Evolutionary conservation across 257 asterid species (phyloP).

Genomic region (Rhazya stricta): DNA sequence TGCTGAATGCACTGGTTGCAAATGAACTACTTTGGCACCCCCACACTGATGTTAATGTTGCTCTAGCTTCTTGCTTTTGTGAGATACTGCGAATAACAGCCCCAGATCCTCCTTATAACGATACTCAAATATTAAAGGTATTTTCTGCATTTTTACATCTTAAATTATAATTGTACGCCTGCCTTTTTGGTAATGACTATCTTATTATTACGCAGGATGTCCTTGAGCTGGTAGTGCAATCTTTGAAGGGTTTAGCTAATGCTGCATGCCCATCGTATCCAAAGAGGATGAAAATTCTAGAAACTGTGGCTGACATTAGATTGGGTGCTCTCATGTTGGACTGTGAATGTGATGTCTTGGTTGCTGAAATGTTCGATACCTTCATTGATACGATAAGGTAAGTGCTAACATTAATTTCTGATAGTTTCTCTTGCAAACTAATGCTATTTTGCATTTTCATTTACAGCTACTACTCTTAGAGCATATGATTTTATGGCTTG

Average conservation of each 20-base stretch:
- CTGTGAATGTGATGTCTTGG: conserved; percentile 9
- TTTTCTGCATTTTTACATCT: background rate
- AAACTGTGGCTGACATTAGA: conserved; percentile 1
- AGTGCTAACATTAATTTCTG: background rate
- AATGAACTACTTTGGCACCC: conserved; percentile 4
- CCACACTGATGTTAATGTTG: conserved; percentile 7
- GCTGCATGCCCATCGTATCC: conserved; percentile 1
- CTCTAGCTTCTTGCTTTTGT: conserved; percentile 16
- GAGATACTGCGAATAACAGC: conserved; percentile 12
- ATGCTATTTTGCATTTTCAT: too few relatives aligned
- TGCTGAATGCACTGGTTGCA: conserved; percentile 3
- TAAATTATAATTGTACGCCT: background rate
- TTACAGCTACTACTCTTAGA: too few relatives aligned
- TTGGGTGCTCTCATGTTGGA: conserved; percentile 10
- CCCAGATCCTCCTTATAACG: conserved; percentile 12
- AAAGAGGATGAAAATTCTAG: conserved; percentile 7
- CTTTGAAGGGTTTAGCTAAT: conserved; percentile 7
- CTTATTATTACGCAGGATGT: conserved; percentile 1
- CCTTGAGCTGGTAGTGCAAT: conserved; percentile 6
- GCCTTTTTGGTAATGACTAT: too few relatives aligned
- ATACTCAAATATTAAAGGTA: conserved; percentile 4
- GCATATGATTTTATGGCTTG: too few relatives aligned
- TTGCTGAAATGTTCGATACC: conserved; percentile 8
- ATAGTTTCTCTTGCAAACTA: background rate
- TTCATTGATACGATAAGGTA: conserved; percentile 11